A percentile compares a stretch with the other conserved stretches of the same genome.
phyloP scores from a whole-genome alignment of 768 basidiomycete species.

The Russula brevipes region DNA sequence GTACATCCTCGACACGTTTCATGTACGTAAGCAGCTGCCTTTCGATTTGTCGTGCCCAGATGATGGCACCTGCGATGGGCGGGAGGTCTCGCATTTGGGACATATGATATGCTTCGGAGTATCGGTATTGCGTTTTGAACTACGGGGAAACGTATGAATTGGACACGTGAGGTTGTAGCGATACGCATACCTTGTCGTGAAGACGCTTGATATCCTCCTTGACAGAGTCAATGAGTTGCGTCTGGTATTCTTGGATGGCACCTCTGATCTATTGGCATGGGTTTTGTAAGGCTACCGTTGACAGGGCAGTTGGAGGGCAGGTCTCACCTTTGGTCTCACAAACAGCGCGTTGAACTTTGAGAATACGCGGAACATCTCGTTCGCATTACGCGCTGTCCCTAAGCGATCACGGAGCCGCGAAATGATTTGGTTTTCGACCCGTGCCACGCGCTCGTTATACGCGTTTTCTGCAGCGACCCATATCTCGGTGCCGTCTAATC shows the following conservation, averaged over 20 bases:
- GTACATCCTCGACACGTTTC: constrained; percentile 98
- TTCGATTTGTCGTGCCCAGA: constrained; percentile 99
- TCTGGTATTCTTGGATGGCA: constrained; percentile 98
- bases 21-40: constrained; percentile 94
- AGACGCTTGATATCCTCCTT: constrained; percentile 96
- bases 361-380: constrained; percentile 99
- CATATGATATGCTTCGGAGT: constrained; percentile 96
- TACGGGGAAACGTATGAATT: constrained; percentile 28
- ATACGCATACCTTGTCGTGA: constrained; percentile 70
- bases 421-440: constrained; percentile 99
- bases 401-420: constrained; percentile 85
- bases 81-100: constrained; percentile 97
- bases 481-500: constrained; percentile 88
- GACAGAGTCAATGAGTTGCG: constrained; percentile 96
- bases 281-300: background rate
- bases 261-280: constrained; percentile 68
- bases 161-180: background rate
- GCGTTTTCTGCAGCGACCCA: constrained; percentile 97
- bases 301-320: background rate
- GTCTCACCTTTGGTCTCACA: constrained; percentile 83
- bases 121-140: constrained; percentile 96
- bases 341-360: constrained; percentile 97
- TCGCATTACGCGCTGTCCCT: constrained; percentile 93
- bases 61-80: constrained; percentile 96
- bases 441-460: constrained; percentile 94